Conservation (phyloP, 2,329 filamentous ascomycete genomes). For the Lachnellula occidentalis region DNA sequence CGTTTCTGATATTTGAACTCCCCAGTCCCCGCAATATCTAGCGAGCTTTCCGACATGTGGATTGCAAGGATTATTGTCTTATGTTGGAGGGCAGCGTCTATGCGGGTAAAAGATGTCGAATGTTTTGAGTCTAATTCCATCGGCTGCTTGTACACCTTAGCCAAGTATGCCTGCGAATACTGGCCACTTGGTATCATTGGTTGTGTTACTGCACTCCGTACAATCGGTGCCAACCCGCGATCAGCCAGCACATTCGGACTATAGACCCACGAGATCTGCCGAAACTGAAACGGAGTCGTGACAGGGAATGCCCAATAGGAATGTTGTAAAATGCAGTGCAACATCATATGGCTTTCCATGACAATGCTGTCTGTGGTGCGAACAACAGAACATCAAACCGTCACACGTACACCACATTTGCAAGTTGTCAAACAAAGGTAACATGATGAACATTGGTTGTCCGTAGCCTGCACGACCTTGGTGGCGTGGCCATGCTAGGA, state of each 20-base stretch:
- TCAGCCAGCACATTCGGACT: neutral
- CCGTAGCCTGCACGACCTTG: neutral
- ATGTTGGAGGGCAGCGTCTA: too few species aligned
- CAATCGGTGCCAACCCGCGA: neutral
- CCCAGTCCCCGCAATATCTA: conserved; percentile 1
- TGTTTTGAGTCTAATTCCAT: neutral
- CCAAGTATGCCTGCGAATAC: neutral
- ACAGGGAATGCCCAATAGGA: neutral
- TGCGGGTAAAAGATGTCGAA: neutral
- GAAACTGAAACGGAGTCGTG: neutral
- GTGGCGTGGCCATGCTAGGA: conserved; percentile 9
- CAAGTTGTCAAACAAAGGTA: neutral
- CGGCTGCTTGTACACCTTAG: neutral
- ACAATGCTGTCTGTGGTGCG: neutral
- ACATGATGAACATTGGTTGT: neutral
- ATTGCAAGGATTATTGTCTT: neutral
- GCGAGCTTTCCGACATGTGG: neutral
- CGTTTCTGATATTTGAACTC: neutral
- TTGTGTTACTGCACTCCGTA: neutral
- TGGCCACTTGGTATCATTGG: too few species aligned
- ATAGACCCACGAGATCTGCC: neutral
- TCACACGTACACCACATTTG: neutral
- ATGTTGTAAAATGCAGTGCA: neutral
- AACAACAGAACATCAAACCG: neutral
- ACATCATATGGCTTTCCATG: neutral